Percentiles rank a stretch among this genome's conserved stretches.
These are phyloP conservation scores for Physcomitrellopsis africana DNA, from an alignment of 225 moss, liverwort and hornwort genomes.

Conservation along the genomic window DNA sequence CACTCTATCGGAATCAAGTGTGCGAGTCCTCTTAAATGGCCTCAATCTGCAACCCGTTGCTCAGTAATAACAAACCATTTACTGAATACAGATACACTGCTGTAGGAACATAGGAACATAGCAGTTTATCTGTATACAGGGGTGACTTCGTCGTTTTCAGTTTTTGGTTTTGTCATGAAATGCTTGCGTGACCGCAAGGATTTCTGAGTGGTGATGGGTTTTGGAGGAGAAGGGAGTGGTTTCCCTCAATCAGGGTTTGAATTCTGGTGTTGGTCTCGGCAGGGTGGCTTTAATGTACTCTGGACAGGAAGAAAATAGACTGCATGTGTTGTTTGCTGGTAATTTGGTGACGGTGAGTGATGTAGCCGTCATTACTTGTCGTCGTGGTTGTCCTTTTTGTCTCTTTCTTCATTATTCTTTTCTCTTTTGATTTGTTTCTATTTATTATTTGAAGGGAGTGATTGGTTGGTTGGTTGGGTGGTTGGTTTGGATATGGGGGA, in stretches of 20 bases:
- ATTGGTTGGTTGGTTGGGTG: not conserved
- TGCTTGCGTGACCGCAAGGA: too few species aligned
- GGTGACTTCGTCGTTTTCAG: too few species aligned
- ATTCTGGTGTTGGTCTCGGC: constrained; percentile 1
- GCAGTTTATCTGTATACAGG: too few species aligned
- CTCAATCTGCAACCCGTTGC: too few species aligned
- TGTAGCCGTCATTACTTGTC: constrained; percentile 2
- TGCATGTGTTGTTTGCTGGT: not conserved
- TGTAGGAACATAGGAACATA: too few species aligned
- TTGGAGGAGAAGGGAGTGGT: too few species aligned
- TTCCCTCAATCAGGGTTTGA: not conserved
- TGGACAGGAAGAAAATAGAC: not conserved
- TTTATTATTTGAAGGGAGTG: too few species aligned
- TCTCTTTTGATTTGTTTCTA: too few species aligned
- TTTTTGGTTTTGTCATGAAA: too few species aligned
- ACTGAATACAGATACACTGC: too few species aligned
- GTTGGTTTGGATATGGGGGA: not conserved
- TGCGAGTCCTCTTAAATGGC: not conserved
- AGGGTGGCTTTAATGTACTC: not conserved
- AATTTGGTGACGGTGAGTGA: constrained; percentile 13
- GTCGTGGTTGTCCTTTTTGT: not conserved
- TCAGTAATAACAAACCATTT: too few species aligned
- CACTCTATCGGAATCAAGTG: not conserved
- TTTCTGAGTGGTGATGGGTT: too few species aligned
- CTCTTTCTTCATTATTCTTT: not conserved